These are phyloP conservation scores for Podila minutissima DNA, from an alignment of 192 early-diverging fungal genomes.

Conservation along the genomic window DNA sequence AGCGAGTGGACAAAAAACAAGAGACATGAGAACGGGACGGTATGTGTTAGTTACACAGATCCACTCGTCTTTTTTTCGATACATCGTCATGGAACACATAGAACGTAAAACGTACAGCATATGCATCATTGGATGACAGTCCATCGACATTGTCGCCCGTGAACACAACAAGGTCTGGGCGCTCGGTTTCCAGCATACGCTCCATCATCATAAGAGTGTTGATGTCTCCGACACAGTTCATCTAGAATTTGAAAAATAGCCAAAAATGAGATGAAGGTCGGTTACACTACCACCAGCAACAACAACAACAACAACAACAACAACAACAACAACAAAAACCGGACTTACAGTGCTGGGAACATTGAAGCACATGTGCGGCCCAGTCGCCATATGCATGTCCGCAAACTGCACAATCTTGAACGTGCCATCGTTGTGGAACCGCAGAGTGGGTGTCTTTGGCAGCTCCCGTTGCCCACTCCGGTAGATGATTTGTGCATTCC, in stretches of 20 bases:
- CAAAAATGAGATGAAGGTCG: neutral
- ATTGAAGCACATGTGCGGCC: conserved; percentile 49
- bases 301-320: too few relatives aligned
- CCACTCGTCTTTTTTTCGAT: neutral
- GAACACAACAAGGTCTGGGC: conserved; percentile 57
- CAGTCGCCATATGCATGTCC: conserved; percentile 58
- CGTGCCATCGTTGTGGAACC: conserved; percentile 48
- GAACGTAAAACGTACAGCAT: conserved; percentile 15
- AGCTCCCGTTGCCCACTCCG: conserved; percentile 8
- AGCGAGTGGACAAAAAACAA: neutral
- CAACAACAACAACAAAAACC: too few relatives aligned
- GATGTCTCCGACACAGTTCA: conserved; percentile 51
- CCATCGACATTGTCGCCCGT: conserved; percentile 59
- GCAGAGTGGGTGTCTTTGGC: conserved; percentile 22
- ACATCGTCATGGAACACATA: neutral
- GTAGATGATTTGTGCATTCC: conserved; percentile 41
- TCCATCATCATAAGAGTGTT: conserved; percentile 53
- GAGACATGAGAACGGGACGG: neutral
- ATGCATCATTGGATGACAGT: conserved; percentile 38
- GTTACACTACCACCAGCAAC: too few relatives aligned
- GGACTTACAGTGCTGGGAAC: conserved; percentile 36
- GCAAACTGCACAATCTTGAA: conserved; percentile 62
- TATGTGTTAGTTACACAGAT: too few relatives aligned
- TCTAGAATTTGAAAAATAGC: conserved; percentile 17
- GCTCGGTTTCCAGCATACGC: conserved; percentile 52